phyloP scores from a whole-genome alignment of 139 green algal genomes.

The Asterochloris erici region DNA sequence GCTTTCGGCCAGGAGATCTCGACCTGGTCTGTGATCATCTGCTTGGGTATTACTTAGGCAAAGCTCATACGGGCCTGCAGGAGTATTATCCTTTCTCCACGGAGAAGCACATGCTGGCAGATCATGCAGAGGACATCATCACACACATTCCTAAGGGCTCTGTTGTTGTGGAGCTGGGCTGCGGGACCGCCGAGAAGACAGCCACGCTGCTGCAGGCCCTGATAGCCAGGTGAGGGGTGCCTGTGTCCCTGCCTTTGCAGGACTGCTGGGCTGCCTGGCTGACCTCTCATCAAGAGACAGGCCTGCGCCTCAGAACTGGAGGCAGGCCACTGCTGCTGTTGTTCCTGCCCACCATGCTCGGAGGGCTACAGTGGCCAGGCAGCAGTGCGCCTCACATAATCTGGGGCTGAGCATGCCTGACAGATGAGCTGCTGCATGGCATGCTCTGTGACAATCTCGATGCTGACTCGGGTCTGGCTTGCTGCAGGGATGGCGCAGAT shows the following conservation, averaged over 20 bases:
- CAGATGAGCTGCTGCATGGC: too few species aligned
- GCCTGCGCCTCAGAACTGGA: too few species aligned
- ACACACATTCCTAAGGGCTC: conserved; percentile 23
- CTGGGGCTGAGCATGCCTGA: too few species aligned
- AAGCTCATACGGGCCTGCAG: conserved; percentile 3
- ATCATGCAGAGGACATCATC: conserved; percentile 37
- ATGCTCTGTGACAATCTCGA: too few species aligned
- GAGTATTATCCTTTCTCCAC: conserved; percentile 41
- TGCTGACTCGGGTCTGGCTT: neutral
- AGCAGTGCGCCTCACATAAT: too few species aligned
- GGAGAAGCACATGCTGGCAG: conserved; percentile 26
- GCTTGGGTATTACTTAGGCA: too few species aligned
- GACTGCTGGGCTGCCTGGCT: neutral
- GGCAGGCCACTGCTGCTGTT: too few species aligned
- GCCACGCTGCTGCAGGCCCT: conserved; percentile 37
- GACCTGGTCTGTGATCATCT: too few species aligned
- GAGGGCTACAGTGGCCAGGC: too few species aligned
- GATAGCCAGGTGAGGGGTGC: conserved; percentile 5
- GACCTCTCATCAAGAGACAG: too few species aligned
- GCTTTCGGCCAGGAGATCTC: too few species aligned
- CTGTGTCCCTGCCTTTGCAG: neutral
- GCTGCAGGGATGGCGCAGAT: conserved; percentile 21
- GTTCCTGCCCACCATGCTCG: too few species aligned
- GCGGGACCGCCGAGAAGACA: conserved; percentile 49
- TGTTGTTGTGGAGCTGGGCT: conserved; percentile 55